Evolutionary conservation across 805 yeast genomes (phyloP).

Genomic region (Ogataea glucozyma): DNA sequence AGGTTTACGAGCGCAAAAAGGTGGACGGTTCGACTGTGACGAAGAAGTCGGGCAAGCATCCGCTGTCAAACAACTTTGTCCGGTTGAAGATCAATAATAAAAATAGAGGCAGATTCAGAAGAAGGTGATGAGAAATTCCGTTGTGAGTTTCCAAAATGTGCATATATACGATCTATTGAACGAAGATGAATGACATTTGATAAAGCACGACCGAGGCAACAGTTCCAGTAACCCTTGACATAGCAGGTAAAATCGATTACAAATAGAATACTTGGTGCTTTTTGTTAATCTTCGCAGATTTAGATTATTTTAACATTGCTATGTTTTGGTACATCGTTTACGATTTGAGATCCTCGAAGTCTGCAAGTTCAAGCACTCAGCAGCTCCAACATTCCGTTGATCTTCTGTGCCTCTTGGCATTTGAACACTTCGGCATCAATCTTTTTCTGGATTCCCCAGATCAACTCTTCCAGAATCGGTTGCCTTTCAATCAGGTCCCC

Average conservation of each 20-base stretch:
- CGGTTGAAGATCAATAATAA: conserved; percentile 35
- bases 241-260: no score
- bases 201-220: no score
- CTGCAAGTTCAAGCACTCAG: conserved; percentile 49
- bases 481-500: conserved; percentile 70
- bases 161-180: neutral
- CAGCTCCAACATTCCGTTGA: conserved; percentile 92
- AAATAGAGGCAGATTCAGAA: conserved; percentile 27
- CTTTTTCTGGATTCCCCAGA: conserved; percentile 59
- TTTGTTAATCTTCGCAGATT: no score
- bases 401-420: conserved; percentile 83
- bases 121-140: conserved; percentile 16
- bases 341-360: no score
- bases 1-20: conserved; percentile 24
- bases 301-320: no score
- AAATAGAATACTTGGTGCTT: no score
- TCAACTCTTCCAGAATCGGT: conserved; percentile 73
- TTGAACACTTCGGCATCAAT: conserved; percentile 69
- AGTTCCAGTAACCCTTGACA: no score
- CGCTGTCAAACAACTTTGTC: conserved; percentile 38
- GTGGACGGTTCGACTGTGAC: conserved; percentile 19
- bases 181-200: no score
- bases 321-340: no score
- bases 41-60: conserved; percentile 29
- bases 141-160: neutral